These are phyloP conservation scores for Corrigiola litoralis DNA, from an alignment of 179 eudicot species.

Conservation along the genomic window DNA sequence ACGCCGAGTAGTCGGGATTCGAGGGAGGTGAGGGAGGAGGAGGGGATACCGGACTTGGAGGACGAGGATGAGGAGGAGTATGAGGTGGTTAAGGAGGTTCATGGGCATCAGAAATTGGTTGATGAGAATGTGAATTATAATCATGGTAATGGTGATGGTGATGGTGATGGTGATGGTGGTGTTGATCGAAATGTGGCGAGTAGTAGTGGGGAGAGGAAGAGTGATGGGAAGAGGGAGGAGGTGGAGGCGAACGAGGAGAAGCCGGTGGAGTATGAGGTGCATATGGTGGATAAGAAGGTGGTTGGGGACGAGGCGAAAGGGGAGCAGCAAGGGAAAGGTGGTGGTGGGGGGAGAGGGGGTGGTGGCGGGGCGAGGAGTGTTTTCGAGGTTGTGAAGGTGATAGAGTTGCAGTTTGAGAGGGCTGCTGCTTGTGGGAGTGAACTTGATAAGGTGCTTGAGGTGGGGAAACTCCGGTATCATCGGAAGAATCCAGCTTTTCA, in stretches of 20 bases:
- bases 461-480: conserved; percentile 63
- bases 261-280: conserved; percentile 78
- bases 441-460: conserved; percentile 71
- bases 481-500: conserved; percentile 37
- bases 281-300: conserved; percentile 88
- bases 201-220: too few relatives aligned
- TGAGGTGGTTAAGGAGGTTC: conserved; percentile 83
- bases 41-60: conserved; percentile 94
- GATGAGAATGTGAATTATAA: background rate
- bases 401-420: conserved; percentile 68
- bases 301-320: conserved; percentile 43
- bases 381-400: conserved; percentile 66
- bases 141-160: conserved; percentile 21
- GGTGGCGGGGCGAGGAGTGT: conserved; percentile 30
- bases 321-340: conserved; percentile 36
- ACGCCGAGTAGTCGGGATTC: conserved; percentile 61
- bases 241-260: conserved; percentile 28
- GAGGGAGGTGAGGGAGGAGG: conserved; percentile 85
- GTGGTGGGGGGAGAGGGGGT: conserved; percentile 10
- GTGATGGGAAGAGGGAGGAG: conserved; percentile 28
- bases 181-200: conserved; percentile 28
- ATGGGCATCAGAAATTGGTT: conserved; percentile 52
- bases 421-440: conserved; percentile 70
- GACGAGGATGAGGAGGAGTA: conserved; percentile 56
- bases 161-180: conserved; percentile 19